phyloP scores from a whole-genome alignment of 208 protist species.

The Crithidia brevicula region DNA sequence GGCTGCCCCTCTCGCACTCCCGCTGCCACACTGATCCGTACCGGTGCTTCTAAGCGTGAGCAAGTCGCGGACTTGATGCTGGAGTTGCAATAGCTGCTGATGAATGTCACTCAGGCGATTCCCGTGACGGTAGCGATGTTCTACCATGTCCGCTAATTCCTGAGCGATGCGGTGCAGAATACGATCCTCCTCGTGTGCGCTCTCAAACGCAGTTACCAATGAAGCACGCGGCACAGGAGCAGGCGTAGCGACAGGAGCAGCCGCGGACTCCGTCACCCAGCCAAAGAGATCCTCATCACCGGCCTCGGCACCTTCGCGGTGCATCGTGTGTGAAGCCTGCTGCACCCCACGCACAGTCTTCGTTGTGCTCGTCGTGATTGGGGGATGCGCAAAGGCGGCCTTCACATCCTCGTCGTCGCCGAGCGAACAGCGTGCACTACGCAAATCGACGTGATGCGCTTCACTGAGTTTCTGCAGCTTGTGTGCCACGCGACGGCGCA shows the following conservation, averaged over 20 bases:
- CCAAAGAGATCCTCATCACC: conserved; percentile 24
- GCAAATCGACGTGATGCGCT: conserved; percentile 10
- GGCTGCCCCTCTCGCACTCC: no score
- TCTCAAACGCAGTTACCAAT: not conserved
- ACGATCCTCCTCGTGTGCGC: not conserved
- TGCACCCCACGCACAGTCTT: not conserved
- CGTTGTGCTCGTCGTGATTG: not conserved
- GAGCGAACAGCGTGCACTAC: not conserved
- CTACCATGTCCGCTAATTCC: conserved; percentile 17
- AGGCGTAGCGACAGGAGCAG: not conserved
- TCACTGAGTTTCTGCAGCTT: conserved; percentile 26
- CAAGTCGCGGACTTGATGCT: not conserved
- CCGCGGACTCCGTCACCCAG: conserved; percentile 20
- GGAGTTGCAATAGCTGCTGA: conserved; percentile 19
- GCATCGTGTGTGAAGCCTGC: no score
- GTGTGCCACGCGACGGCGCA: conserved; percentile 22
- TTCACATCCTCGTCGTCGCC: conserved; percentile 1
- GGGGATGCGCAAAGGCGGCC: not conserved
- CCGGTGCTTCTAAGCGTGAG: no score
- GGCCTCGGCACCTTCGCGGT: not conserved
- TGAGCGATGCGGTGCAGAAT: conserved; percentile 8
- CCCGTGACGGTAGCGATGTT: conserved; percentile 5
- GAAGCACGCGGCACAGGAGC: not conserved
- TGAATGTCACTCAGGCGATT: conserved; percentile 7
- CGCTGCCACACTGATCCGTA: no score